These are phyloP conservation scores for Ilex aquifolium DNA, from an alignment of 257 asterid genomes.

Conservation along the genomic window DNA sequence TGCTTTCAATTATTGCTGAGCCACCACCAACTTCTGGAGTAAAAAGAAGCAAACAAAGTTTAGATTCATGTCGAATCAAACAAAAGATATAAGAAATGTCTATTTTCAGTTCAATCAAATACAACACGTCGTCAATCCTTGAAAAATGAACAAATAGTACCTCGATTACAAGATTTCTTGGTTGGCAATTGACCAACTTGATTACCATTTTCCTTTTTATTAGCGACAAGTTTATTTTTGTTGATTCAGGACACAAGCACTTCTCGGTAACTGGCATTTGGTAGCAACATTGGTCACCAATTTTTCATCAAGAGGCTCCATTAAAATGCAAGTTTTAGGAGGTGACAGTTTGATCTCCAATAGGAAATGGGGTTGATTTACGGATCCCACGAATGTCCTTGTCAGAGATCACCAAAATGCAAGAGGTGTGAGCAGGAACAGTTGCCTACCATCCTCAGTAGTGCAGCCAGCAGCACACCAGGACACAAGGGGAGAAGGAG, in stretches of 20 bases:
- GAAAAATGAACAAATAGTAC: conserved; percentile 7
- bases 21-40: conserved; percentile 28
- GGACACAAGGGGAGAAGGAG: too few relatives aligned
- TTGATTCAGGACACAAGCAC: conserved; percentile 4
- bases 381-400: conserved; percentile 34
- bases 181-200: conserved; percentile 18
- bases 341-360: conserved; percentile 48
- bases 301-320: conserved; percentile 64
- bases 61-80: background rate
- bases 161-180: conserved; percentile 23
- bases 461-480: too few relatives aligned
- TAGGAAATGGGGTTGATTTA: conserved; percentile 57
- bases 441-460: conserved; percentile 58
- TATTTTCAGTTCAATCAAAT: too few relatives aligned
- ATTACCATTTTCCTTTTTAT: conserved; percentile 14
- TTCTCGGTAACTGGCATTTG: conserved; percentile 20
- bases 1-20: conserved; percentile 38
- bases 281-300: conserved; percentile 12
- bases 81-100: background rate
- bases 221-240: conserved; percentile 4
- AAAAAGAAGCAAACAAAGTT: background rate
- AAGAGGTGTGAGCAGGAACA: conserved; percentile 41
- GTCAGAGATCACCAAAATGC: conserved; percentile 43
- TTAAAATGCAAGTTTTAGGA: conserved; percentile 74
- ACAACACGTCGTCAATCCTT: too few relatives aligned